These are phyloP conservation scores for Fraxinus pennsylvanica DNA, from an alignment of 257 asterid genomes.

Conservation along the genomic window DNA sequence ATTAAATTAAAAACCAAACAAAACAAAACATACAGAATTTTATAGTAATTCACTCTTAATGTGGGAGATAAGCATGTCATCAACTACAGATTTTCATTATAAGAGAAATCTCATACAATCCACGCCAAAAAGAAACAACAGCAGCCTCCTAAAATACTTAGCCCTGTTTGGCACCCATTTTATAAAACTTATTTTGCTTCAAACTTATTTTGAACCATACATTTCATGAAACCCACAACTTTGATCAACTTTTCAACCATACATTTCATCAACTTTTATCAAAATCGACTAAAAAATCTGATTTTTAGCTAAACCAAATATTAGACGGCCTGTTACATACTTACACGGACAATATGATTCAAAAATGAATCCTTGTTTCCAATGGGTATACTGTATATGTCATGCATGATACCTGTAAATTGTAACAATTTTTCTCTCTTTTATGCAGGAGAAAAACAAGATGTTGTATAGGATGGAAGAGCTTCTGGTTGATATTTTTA, in stretches of 20 bases:
- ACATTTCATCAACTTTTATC: too few relatives aligned
- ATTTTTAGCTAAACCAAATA: too few relatives aligned
- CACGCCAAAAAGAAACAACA: background rate
- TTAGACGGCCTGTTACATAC: too few relatives aligned
- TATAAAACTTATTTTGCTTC: too few relatives aligned
- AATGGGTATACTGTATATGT: background rate
- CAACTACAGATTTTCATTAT: background rate
- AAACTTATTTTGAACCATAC: too few relatives aligned
- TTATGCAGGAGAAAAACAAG: slow-evolving; percentile 27
- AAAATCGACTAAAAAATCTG: too few relatives aligned
- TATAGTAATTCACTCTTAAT: background rate
- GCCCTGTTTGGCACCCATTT: background rate
- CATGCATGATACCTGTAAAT: background rate
- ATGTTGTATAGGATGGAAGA: slow-evolving; percentile 30
- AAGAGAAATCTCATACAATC: background rate
- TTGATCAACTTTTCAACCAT: too few relatives aligned
- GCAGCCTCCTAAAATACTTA: background rate
- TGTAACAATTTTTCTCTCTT: background rate
- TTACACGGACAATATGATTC: background rate
- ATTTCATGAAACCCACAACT: too few relatives aligned
- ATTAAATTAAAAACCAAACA: background rate
- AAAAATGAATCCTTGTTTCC: too few relatives aligned
- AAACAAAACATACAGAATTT: background rate
- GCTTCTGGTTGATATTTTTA: slow-evolving; percentile 36
- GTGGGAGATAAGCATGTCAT: background rate